Evolutionary conservation across 1,139 yeast genomes (phyloP), one percentile per base, ranked within the genome.

Genomic region (Geotrichum macrosporum): DNA sequence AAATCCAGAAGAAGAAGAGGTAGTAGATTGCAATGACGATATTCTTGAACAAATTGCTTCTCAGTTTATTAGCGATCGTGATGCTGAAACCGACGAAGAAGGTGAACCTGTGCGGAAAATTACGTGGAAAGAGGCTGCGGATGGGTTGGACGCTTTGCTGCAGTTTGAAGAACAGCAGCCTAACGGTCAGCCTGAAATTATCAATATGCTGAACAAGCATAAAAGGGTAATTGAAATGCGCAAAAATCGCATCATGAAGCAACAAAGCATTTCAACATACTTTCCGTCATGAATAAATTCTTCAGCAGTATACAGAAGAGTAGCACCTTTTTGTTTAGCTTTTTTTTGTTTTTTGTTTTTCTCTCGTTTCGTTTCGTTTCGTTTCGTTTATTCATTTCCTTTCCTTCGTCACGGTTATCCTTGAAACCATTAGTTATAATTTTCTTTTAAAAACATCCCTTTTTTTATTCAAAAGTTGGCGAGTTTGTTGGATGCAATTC

Each of bases 101-200:
- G 34, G 31, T 21, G 42, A 40, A 36, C 43, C 48, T 6, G 36
- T 46, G 10, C 36, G 45, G 20, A 46, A 41, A 33, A 18, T 46
- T 2, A 22, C 45, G 6, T 40, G 44, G 48, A 46, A 46, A 19
- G 48, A 46, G 22, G 48, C 48, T 1, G 15, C 42, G 18, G 48
- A 46, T 15, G 48, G 45, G 2, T n/a, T 46, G 12, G 48, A 46
- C 12, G 37, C 48, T 15, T 29, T 46, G 18, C 19, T 46, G 22
- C 40, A 40, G 35, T 46, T 40, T 36, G 48, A 46, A 27, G 48
- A 46, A 22, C 44, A 40, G 32, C 48, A 46, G 41, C 44, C 45
- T 5, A 41, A 41, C 30, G 48, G 48, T 3, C 45, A 40, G 31
- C 41, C 41, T 15, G 48, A 46, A 15, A 31, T 46, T 15, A 46